phyloP scores from a whole-genome alignment of 148 eudicot species.

The Fagopyrum esculentum region DNA sequence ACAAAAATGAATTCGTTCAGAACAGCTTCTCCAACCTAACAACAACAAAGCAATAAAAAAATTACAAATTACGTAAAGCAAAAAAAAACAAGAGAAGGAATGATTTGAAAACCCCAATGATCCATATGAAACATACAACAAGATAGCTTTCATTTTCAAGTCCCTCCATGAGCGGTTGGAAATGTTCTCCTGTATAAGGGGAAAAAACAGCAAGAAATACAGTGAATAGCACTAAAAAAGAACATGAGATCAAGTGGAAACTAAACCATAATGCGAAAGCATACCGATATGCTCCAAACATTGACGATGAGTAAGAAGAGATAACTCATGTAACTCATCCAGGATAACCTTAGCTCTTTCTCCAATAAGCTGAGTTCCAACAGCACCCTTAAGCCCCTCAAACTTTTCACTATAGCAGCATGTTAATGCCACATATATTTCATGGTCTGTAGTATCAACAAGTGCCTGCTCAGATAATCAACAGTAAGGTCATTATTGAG shows the following conservation, averaged over 20 bases:
- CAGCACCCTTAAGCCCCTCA: slow-evolving; percentile 71
- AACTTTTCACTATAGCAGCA: slow-evolving; percentile 56
- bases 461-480: slow-evolving; percentile 58
- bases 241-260: slow-evolving; percentile 1
- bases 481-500: background rate
- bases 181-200: slow-evolving; percentile 58
- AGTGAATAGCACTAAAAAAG: background rate
- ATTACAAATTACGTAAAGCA: slow-evolving; percentile 4
- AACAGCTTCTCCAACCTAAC: slow-evolving; percentile 83
- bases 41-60: slow-evolving; percentile 7
- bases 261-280: background rate
- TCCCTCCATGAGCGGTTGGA: slow-evolving; percentile 75
- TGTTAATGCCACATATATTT: slow-evolving; percentile 71
- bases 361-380: slow-evolving; percentile 85
- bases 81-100: background rate
- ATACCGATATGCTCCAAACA: slow-evolving; percentile 90
- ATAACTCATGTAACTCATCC: slow-evolving; percentile 63
- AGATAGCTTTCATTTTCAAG: slow-evolving; percentile 49
- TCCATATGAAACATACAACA: slow-evolving; percentile 48
- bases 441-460: slow-evolving; percentile 71
- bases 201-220: background rate
- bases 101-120: background rate
- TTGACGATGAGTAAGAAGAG: slow-evolving; percentile 59
- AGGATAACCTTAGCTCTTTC: slow-evolving; percentile 89
- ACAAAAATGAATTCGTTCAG: slow-evolving; percentile 73